Percentiles rank a stretch among this genome's conserved stretches.
These are phyloP conservation scores for Geopyxis carbonaria DNA, from an alignment of 495 filamentous ascomycete genomes.

Conservation along the genomic window DNA sequence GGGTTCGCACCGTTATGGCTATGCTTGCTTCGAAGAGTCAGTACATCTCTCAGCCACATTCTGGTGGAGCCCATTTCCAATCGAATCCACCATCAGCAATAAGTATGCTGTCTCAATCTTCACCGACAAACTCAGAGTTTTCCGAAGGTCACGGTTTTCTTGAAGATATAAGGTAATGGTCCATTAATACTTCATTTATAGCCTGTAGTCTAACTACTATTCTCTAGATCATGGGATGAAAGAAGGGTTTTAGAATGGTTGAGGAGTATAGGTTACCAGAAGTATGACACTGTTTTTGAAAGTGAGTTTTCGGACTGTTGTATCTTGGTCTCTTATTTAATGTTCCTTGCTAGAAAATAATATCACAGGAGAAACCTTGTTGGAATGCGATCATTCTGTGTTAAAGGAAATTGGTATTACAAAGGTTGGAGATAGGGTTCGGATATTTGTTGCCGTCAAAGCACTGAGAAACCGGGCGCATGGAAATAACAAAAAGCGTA, in stretches of 20 bases:
- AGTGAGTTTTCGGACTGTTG: conserved; percentile 28
- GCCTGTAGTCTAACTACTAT: too few species aligned
- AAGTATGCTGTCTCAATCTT: conserved; percentile 53
- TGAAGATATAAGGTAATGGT: conserved; percentile 42
- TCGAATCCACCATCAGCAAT: conserved; percentile 32
- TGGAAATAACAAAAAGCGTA: conserved; percentile 66
- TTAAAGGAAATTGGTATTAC: conserved; percentile 97
- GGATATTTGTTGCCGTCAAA: conserved; percentile 84
- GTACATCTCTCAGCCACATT: conserved; percentile 42
- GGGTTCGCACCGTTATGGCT: conserved; percentile 49
- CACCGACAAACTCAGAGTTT: conserved; percentile 89
- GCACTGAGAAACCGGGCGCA: conserved; percentile 72
- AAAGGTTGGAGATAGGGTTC: conserved; percentile 93
- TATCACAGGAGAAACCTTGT: conserved; percentile 87
- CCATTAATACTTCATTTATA: too few species aligned
- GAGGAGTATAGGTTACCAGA: conserved; percentile 68
- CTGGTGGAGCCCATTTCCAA: conserved; percentile 34
- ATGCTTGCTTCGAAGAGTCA: conserved; percentile 77
- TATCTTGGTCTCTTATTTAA: not conserved
- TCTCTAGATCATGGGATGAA: conserved; percentile 68
- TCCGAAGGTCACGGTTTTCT: conserved; percentile 53
- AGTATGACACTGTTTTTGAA: conserved; percentile 85
- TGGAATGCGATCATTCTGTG: conserved; percentile 91
- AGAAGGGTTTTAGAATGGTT: conserved; percentile 81
- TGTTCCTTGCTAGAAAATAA: conserved; percentile 46